Evolutionary conservation across 306 rosid genomes (phyloP), one percentile per base, ranked within the genome.

Genomic region (Trichosanthes truncata): DNA sequence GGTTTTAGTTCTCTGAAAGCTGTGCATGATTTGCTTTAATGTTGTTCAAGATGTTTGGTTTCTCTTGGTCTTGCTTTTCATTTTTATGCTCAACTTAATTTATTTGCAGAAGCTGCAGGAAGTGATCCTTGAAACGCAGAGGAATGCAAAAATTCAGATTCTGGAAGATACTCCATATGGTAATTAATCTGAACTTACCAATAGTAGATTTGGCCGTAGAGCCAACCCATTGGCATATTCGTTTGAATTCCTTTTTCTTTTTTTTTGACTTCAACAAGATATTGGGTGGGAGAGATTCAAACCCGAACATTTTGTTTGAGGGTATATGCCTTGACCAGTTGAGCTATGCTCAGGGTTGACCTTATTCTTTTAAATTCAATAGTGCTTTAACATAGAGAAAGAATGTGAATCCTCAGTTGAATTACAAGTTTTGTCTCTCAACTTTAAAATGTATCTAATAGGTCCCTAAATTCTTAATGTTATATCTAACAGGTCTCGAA

Each of bases 111-210:
- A 85, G 80, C 76, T 95, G 82, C 83, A 93, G 45, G 93, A 91
- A 84, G 97, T 90, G 77, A 95, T 95, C 83, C 77, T 90, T 48
- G 81, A 87, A 83, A 95, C 99, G 29, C 99, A 91, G 89, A 91
- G 86, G 84, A 93, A 95, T 80, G 93, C 90, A 53, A 91, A 87
- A 84, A 82, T 95, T 63, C 89, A 75, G 80, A 87, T 68, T 4
- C 81, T 84, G 82, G 93, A 88, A 87, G 90, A 92, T 83, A 87
- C 90, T 51, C 90, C 89, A 17, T 40, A 89, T 77, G 97, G 98
- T 95, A 81, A 85, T 49, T 63, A 33, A 60, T 72, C 53, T 66
- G 41, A 76, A 45, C 79, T 40, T 51, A 18, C 0, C 41, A 49
- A 33, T 65, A 12, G 63, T 0, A 41, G 48, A 45, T 18, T 36